Conservation (phyloP, 495 filamentous ascomycete species). For the Trichocladium antarcticum region DNA sequence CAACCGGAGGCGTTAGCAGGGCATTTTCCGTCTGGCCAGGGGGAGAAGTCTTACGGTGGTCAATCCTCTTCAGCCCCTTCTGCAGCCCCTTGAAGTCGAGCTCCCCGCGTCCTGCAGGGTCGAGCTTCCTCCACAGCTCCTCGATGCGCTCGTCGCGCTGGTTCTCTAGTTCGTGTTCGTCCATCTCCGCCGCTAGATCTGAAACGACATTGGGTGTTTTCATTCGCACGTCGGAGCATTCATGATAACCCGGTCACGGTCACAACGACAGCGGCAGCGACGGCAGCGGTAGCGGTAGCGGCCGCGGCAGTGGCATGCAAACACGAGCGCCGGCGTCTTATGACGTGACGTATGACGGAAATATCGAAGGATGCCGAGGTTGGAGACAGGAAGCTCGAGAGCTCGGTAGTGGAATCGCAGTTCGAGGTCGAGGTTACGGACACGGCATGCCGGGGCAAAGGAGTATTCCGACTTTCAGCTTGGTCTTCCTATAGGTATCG, state of each 20-base stretch:
- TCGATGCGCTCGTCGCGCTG: constrained; percentile 67
- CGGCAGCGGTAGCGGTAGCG: neutral
- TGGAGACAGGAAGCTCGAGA: constrained; percentile 2
- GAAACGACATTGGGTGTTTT: constrained; percentile 34
- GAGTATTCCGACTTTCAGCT: neutral
- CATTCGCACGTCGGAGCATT: constrained; percentile 30
- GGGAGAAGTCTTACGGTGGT: constrained; percentile 63
- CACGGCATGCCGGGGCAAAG: constrained; percentile 5
- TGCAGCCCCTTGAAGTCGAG: constrained; percentile 74
- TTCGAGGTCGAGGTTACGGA: neutral
- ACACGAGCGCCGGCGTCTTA: constrained; percentile 1
- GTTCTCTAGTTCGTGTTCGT: constrained; percentile 58
- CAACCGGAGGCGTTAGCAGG: constrained; percentile 3
- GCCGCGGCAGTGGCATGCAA: neutral
- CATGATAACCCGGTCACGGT: constrained; percentile 15
- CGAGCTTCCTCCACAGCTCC: constrained; percentile 68
- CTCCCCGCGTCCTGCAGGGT: constrained; percentile 61
- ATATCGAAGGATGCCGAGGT: constrained; percentile 5
- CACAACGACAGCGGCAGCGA: neutral
- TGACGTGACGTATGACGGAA: constrained; percentile 21
- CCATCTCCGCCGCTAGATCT: constrained; percentile 36
- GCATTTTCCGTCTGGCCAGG: neutral
- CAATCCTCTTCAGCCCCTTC: constrained; percentile 73
- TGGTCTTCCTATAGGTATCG: neutral
- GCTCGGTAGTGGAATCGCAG: neutral